Percentiles rank a stretch among this genome's conserved stretches.
phyloP scores from a whole-genome alignment of 2,329 filamentous ascomycete genomes.

The Exophiala calicioides region DNA sequence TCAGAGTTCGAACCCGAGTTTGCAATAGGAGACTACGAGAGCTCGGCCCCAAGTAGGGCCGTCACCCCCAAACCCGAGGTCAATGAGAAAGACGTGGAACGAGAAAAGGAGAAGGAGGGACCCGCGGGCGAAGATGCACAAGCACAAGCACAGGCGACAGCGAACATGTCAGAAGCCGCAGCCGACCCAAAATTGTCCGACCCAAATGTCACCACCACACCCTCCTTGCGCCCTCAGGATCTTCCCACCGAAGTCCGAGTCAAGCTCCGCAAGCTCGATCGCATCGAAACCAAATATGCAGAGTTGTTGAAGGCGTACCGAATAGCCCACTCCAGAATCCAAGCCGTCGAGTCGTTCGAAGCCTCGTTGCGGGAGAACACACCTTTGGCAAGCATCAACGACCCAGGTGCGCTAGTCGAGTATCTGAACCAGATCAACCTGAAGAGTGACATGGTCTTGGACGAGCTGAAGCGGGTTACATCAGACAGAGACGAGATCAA shows the following conservation, averaged over 20 bases:
- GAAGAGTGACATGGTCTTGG: conserved; percentile 89
- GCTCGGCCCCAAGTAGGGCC: conserved; percentile 57
- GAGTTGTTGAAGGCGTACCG: conserved; percentile 90
- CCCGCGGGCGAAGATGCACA: conserved; percentile 29
- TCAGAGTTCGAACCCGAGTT: conserved; percentile 86
- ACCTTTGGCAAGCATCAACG: conserved; percentile 81
- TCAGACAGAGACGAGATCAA: conserved; percentile 78
- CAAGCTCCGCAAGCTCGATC: conserved; percentile 83
- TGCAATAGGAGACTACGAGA: conserved; percentile 78
- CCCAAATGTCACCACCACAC: conserved; percentile 29
- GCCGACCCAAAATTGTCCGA: conserved; percentile 30
- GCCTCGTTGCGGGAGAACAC: conserved; percentile 88
- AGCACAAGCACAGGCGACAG: conserved; percentile 30
- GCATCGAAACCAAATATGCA: conserved; percentile 82
- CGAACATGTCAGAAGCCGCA: conserved; percentile 30
- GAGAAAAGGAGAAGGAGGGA: conserved; percentile 28
- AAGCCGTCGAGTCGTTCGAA: conserved; percentile 91
- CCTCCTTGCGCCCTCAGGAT: conserved; percentile 46
- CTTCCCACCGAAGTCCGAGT: conserved; percentile 72
- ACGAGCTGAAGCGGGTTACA: conserved; percentile 85
- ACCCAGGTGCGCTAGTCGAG: conserved; percentile 80
- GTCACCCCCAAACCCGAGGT: conserved; percentile 58
- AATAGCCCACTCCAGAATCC: conserved; percentile 81
- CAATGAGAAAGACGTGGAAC: conserved; percentile 34
- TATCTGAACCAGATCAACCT: conserved; percentile 85